Base-by-base conservation (phyloP, 139 green algal species). In the Coelastrella sp. region DNA sequence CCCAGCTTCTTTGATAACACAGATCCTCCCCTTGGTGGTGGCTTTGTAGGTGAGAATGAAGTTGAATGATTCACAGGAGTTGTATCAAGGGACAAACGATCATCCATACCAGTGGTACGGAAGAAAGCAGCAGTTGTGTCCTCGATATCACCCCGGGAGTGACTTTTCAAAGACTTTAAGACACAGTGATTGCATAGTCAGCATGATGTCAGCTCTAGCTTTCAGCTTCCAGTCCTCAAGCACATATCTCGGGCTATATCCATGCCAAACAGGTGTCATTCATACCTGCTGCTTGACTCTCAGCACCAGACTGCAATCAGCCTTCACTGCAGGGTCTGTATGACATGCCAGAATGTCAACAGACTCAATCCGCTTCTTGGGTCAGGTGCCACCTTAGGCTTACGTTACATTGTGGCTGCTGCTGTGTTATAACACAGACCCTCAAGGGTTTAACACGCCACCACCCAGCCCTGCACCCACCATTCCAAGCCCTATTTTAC, bases 381-480 rank as follows among this genome's bases (percentile, higher is more conserved):
- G 48, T 15, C 17, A 57, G 13, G 48, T 57, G 48, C 17, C 48
- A 57, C 2, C 48, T 57, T 57, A 15, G 13, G 13, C 13, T 4
- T 15, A 57, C 17, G 17, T 1, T 57, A 15, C 48, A 57, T 57
- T 57, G 48, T 15, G 17, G 48, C 13, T 15, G 13, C 48, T 57
- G 48, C 17, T 57, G 48, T 57, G 48, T 57, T 57, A 57, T 57
- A 11, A 23, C 48, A 23, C 48, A 34, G 37, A 57, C 17, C 37
- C 67, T 51, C 25, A 30, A 30, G 75, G 75, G 5, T 82, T 84
- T 35, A 84, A 84, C 53, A 60, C 57, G 3, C 59, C 57, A 2
- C 57, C 76, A 15, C 76, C 76, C 27, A 25, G 40, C 21, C 76
- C 75, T 15, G 48, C 45, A 23, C 74, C 74, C 32, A 48, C 27